Percentiles rank a stretch among this genome's conserved stretches.
These are phyloP conservation scores for Claviceps sorghi DNA, from an alignment of 2,329 filamentous ascomycete genomes.

Conservation along the genomic window DNA sequence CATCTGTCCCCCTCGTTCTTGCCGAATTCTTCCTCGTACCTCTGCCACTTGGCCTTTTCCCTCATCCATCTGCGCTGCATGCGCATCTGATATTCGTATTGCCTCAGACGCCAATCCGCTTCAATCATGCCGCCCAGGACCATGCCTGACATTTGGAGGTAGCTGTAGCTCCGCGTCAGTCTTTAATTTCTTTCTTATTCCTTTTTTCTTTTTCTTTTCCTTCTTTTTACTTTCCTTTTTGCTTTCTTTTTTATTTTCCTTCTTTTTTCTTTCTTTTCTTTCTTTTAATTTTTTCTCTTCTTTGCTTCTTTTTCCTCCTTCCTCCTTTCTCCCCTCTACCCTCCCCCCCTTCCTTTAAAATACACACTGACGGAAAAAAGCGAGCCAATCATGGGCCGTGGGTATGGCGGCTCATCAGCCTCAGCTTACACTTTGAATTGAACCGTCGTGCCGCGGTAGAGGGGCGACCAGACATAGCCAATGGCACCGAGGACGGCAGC, in stretches of 20 bases:
- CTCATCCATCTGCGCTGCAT: conserved; percentile 47
- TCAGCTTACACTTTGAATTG: conserved; percentile 60
- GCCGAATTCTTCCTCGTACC: conserved; percentile 46
- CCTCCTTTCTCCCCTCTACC: too few relatives aligned
- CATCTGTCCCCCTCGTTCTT: conserved; percentile 22
- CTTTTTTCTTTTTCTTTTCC: background rate
- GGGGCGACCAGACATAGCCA: conserved; percentile 50
- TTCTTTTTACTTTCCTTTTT: background rate
- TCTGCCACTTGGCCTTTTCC: conserved; percentile 54
- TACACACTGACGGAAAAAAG: too few relatives aligned
- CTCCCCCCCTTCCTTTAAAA: too few relatives aligned
- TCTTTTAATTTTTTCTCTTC: too few relatives aligned
- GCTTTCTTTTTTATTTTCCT: background rate
- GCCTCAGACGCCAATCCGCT: conserved; percentile 52
- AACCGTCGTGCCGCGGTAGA: conserved; percentile 58
- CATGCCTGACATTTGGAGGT: conserved; percentile 76
- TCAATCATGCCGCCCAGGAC: conserved; percentile 64
- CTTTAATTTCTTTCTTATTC: background rate
- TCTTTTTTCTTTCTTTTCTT: background rate
- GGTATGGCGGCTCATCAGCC: background rate
- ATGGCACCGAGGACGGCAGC: conserved; percentile 46
- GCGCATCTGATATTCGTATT: conserved; percentile 51
- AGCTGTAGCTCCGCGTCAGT: conserved; percentile 31
- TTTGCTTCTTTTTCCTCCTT: too few relatives aligned
- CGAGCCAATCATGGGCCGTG: too few relatives aligned